Base-by-base conservation (phyloP, 768 basidiomycete species). In the Pisolithus orientalis region DNA sequence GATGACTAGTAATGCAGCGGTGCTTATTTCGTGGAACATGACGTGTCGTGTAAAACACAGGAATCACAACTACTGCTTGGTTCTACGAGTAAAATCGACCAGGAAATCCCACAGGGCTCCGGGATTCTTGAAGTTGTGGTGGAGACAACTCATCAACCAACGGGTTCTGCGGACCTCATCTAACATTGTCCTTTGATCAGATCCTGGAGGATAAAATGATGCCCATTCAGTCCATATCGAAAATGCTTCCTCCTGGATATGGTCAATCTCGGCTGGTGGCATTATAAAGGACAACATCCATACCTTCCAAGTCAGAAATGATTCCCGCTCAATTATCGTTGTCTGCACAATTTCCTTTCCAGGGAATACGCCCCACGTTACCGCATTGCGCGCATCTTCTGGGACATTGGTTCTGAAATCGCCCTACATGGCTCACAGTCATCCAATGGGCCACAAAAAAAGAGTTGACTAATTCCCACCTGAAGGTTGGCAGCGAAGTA, bases 301-400 rank as follows among this genome's bases (percentile, higher is more conserved):
- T 44, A 94, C 95, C 86, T 94, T 97, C 96, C 96, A 99, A 0
- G 92, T 85, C 34, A 90, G 70, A 76, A 99, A 99, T 13, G 92
- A 95, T 63, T 93, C 87, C 47, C 81, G 82, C 64, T 97, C 96
- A 34, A 99, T 98, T 58, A 98, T 93, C 0, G 96, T 99, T 5
- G 95, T 90, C 62, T 97, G 95, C 2, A 86, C 81, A 44, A 99
- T 87, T 69, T 99, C 96, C 64, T 96, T 90, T 0, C 92, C 96
- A 0, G 94, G 91, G 67, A 99, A 99, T 6, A 98, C 86, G 51
- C 94, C 96, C 96, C 96, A 99, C 1, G 96, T 99, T 6, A 99
- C 96, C 0, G 94, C 94, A 67, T 97, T 97, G 51, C 90, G 80
- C 13, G 82, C 87, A 32, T 80, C 83, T 44, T 85, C 82, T 1